Evolutionary conservation across 768 basidiomycete genomes (phyloP), one percentile per base, ranked within the genome.

Genomic region (Hygrocybe coccinea): DNA sequence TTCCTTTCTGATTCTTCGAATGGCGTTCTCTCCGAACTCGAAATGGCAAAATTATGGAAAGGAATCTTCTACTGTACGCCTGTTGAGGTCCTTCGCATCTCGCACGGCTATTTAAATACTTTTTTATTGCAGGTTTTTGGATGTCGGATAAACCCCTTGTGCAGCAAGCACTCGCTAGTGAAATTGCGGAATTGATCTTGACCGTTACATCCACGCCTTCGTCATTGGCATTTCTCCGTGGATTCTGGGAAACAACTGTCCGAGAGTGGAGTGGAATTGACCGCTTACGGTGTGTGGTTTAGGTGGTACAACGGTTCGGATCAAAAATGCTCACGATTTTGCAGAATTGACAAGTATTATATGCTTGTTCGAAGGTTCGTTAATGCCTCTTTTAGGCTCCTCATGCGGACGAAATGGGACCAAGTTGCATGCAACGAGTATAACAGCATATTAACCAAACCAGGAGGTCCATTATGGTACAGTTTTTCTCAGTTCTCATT

Each of bases 101-200:
- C 19, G 34, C 2, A 12, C 1, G 17, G 2, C 9, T 21, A 21
- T 45, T 1, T 3, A 15, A 33, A n/a, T n/a, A n/a, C 24, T 39
- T 47, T 52, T 29, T n/a, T 6, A 35, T 37, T 29, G 5, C 56
- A 97, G 95, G 95, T 67, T 98, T 94, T 72, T 99, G 95, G 95
- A 97, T 97, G 94, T 97, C 95, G 9, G 95, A 99, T 73, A 99
- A 98, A 67, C 95, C 95, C 3, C 79, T 95, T 8, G 89, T 97
- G 7, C 95, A 98, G 67, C 95, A 98, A 67, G 86, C 85, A 12
- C 79, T 99, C 14, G 92, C 95, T 0, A 76, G 79, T 14, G 90
- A 94, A 62, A 72, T 99, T 37, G 89, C 95, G 15, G 85, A 91
- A 60, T 75, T 97, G 37, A 64, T 94, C 5, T 72, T 97, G 47